A percentile compares a stretch with the other conserved stretches of the same genome.
phyloP scores from a whole-genome alignment of 192 early-diverging fungal species.

The Coemansia sp. region DNA sequence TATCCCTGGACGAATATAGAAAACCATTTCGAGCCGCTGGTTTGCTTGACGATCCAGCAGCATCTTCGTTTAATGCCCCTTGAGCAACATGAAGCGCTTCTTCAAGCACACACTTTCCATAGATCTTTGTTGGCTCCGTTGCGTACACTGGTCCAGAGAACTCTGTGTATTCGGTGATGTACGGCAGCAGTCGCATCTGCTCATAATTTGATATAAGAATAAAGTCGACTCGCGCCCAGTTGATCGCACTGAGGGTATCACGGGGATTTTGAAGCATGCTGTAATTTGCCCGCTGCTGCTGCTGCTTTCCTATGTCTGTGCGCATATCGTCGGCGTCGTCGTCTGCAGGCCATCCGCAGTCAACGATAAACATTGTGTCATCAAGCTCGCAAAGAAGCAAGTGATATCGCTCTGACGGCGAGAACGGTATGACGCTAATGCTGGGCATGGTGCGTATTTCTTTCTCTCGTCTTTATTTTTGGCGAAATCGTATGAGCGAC shows the following conservation, averaged over 20 bases:
- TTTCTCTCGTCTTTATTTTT: neutral
- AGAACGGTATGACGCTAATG: slow-evolving; percentile 45
- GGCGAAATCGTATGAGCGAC: too few relatives aligned
- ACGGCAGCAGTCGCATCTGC: slow-evolving; percentile 76
- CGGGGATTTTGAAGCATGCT: slow-evolving; percentile 13
- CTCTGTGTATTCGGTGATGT: slow-evolving; percentile 75
- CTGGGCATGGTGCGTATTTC: slow-evolving; percentile 25
- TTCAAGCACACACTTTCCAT: slow-evolving; percentile 58
- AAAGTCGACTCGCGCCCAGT: slow-evolving; percentile 68
- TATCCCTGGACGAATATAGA: slow-evolving; percentile 46
- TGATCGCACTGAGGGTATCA: slow-evolving; percentile 52
- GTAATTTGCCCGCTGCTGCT: neutral
- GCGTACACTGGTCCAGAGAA: slow-evolving; percentile 76
- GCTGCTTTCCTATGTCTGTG: slow-evolving; percentile 15
- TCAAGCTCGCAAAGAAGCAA: slow-evolving; percentile 50
- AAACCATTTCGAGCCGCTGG: neutral
- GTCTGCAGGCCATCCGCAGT: slow-evolving; percentile 50
- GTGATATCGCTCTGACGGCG: slow-evolving; percentile 45
- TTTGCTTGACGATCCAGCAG: too few relatives aligned
- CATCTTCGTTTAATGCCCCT: too few relatives aligned
- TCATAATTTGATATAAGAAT: slow-evolving; percentile 74
- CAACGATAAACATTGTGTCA: slow-evolving; percentile 52
- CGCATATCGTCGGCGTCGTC: slow-evolving; percentile 1
- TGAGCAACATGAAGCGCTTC: slow-evolving; percentile 13
- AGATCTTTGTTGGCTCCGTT: slow-evolving; percentile 77